phyloP scores from a whole-genome alignment of 2,329 filamentous ascomycete species.

The Pseudogymnoascus sp. region DNA sequence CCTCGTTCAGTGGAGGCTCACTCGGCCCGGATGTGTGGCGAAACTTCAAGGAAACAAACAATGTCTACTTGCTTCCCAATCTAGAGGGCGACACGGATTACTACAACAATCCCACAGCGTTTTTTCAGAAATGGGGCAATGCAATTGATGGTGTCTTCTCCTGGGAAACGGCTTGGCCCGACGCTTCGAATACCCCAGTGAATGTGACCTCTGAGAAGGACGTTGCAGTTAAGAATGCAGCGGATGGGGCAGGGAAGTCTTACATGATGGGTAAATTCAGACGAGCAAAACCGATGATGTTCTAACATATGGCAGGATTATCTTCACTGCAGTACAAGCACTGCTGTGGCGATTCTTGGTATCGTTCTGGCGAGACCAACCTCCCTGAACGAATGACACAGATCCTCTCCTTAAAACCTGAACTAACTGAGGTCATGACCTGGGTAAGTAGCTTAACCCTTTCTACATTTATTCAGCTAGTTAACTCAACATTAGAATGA shows the following conservation, averaged over 20 bases:
- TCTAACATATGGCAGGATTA: background rate
- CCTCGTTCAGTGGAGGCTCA: slow-evolving; percentile 27
- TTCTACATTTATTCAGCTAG: slow-evolving; percentile 28
- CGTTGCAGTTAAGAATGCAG: slow-evolving; percentile 23
- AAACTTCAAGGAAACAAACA: slow-evolving; percentile 24
- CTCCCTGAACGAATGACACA: slow-evolving; percentile 33
- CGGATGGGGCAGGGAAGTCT: slow-evolving; percentile 24
- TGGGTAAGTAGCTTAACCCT: background rate
- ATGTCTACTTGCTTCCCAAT: slow-evolving; percentile 33
- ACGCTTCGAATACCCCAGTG: slow-evolving; percentile 21
- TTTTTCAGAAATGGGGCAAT: slow-evolving; percentile 29
- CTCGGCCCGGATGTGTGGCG: slow-evolving; percentile 25
- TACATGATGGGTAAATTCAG: slow-evolving; percentile 32
- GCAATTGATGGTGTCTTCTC: slow-evolving; percentile 34
- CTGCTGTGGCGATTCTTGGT: slow-evolving; percentile 19
- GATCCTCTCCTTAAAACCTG: slow-evolving; percentile 28
- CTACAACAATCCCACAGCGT: slow-evolving; percentile 27
- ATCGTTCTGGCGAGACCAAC: slow-evolving; percentile 32
- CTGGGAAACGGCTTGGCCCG: slow-evolving; percentile 36
- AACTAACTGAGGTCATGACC: slow-evolving; percentile 17
- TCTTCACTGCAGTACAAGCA: slow-evolving; percentile 22
- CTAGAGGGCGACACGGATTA: slow-evolving; percentile 30
- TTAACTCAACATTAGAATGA: slow-evolving; percentile 33
- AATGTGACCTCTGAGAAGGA: slow-evolving; percentile 28
- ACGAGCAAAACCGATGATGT: background rate